Conservation (phyloP, 1,284 basidiomycete species). For the Spongispora temasekensis region DNA sequence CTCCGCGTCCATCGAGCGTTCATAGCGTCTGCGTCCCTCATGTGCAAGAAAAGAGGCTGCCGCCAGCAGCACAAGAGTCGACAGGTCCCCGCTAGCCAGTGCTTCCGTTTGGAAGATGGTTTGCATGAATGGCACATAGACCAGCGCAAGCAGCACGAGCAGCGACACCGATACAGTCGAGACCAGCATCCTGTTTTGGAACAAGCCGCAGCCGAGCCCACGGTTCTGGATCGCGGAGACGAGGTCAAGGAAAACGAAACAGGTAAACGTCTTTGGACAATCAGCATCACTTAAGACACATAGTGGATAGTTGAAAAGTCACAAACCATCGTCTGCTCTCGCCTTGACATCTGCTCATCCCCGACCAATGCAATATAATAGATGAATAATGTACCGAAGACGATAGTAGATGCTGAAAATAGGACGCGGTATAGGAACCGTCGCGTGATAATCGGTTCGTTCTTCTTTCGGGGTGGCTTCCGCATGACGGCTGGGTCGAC, state of each 20-base stretch:
- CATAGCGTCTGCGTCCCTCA: constrained; percentile 80
- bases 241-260: constrained; percentile 96
- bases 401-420: constrained; percentile 91
- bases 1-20: constrained; percentile 51
- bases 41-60: constrained; percentile 73
- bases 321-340: constrained; percentile 94
- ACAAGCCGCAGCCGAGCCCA: constrained; percentile 77
- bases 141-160: constrained; percentile 78
- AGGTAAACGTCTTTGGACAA: constrained; percentile 81
- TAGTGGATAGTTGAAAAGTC: background rate
- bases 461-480: constrained; percentile 85
- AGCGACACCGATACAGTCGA: constrained; percentile 86
- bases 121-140: constrained; percentile 93
- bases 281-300: constrained; percentile 1
- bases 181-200: constrained; percentile 88
- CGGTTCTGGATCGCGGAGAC: constrained; percentile 95
- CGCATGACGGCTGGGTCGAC: constrained; percentile 91
- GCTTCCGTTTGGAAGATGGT: constrained; percentile 92
- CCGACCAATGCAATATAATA: constrained; percentile 77
- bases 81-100: constrained; percentile 69
- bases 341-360: constrained; percentile 77
- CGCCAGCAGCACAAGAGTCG: constrained; percentile 72
- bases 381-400: constrained; percentile 85
- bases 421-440: constrained; percentile 77
- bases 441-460: constrained; percentile 82